phyloP scores from a whole-genome alignment of 2,329 filamentous ascomycete species.

The Dactylellina drechsleri region DNA sequence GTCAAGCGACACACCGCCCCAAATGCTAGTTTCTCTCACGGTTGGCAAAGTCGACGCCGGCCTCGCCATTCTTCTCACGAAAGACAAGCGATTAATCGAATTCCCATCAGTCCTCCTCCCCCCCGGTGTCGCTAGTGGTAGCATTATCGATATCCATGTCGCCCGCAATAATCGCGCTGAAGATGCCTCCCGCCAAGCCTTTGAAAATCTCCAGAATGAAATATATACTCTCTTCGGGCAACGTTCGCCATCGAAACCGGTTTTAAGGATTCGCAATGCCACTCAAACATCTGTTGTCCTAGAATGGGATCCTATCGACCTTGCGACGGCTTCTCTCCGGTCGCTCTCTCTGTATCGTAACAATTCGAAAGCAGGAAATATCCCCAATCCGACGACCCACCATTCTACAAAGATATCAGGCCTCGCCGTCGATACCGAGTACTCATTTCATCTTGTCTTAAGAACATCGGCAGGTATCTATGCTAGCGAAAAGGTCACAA shows the following conservation, averaged over 20 bases:
- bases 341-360: constrained; percentile 93
- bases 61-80: constrained; percentile 93
- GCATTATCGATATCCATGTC: constrained; percentile 97
- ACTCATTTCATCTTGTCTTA: constrained; percentile 91
- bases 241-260: constrained; percentile 77
- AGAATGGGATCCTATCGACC: constrained; percentile 94
- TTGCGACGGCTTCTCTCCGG: constrained; percentile 90
- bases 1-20: not conserved
- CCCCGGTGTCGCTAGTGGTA: constrained; percentile 91
- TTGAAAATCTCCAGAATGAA: constrained; percentile 84
- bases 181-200: constrained; percentile 75
- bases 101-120: constrained; percentile 97
- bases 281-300: constrained; percentile 98
- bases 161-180: constrained; percentile 85
- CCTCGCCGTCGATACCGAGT: constrained; percentile 94
- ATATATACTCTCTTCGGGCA: constrained; percentile 89
- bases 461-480: constrained; percentile 90
- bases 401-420: constrained; percentile 97
- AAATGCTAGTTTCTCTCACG: constrained; percentile 94
- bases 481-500: constrained; percentile 81
- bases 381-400: constrained; percentile 85
- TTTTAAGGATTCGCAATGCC: constrained; percentile 91
- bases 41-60: constrained; percentile 99
- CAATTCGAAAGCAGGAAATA: constrained; percentile 94
- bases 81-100: constrained; percentile 97